Evolutionary conservation across 106 monocot genomes (phyloP).

Genomic region (Allium sativum): DNA sequence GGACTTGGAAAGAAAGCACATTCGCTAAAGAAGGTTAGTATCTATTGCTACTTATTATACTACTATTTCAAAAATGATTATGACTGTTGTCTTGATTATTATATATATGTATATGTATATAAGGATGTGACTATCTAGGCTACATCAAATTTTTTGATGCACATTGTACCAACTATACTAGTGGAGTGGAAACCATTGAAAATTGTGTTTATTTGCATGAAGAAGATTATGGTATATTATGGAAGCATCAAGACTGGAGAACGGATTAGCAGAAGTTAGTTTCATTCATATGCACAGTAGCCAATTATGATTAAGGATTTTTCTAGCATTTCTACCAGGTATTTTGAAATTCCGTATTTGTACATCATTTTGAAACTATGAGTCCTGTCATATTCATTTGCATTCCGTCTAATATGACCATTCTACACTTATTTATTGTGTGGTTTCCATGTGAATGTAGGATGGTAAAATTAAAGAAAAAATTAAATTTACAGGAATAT

Average conservation of each 20-base stretch:
- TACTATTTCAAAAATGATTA: background rate
- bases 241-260: constrained; percentile 99
- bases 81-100: background rate
- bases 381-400: background rate
- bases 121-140: constrained; percentile 95
- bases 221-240: constrained; percentile 88
- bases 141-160: constrained; percentile 96
- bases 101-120: constrained; percentile 5
- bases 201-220: constrained; percentile 98
- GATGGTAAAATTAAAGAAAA: constrained; percentile 98
- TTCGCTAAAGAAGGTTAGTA: constrained; percentile 84
- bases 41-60: background rate
- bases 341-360: too few species aligned
- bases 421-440: background rate
- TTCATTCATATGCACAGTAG: constrained; percentile 95
- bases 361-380: background rate
- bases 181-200: constrained; percentile 95
- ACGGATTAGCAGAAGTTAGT: constrained; percentile 97
- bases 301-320: constrained; percentile 97
- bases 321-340: constrained; percentile 99
- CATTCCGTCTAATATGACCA: background rate
- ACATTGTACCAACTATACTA: constrained; percentile 89
- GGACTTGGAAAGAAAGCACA: constrained; percentile 97
- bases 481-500: constrained; percentile 91
- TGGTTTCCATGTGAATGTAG: constrained; percentile 23